Base-by-base conservation (phyloP, 495 filamentous ascomycete genomes). In the Hyphodiscus hymeniophilus region DNA sequence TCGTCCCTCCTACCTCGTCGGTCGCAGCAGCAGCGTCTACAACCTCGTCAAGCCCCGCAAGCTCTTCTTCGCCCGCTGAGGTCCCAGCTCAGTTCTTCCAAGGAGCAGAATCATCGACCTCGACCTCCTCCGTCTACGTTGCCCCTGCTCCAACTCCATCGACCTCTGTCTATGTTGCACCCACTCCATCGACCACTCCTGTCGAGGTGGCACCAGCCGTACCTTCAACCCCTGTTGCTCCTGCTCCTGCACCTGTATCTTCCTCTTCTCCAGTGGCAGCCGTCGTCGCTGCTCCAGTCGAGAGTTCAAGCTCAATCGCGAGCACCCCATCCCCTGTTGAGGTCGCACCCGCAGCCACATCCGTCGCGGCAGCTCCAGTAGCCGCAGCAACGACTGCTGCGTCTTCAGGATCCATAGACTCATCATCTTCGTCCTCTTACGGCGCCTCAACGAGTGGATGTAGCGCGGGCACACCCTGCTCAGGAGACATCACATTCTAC, bases 31-130 rank as follows among this genome's bases (percentile, higher is more conserved):
- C 69, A 48, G 52, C 56, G 28, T 54, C 71, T 52, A 39, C 54
- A 21, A 64, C 71, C 6, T 51, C 61, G 38, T 39, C 54, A 23
- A 42, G 48, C n/a, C 18, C 55, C 2, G 45, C 60, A 39, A 38
- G 43, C 15, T 45, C 61, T n/a, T 46, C 51, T 3, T 39, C 52
- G 11, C 28, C 44, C 1, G 45, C 54, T 17, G 50, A 35, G 31
- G 42, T 35, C 16, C 16, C 68, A 1, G 68, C 53, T 38, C 60
- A 66, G 49, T 73, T 76, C 61, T 64, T 67, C 55, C 63, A 74
- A 46, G 49, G 52, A 32, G 20, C 38, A 48, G 24, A 38, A 48
- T 8, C 31, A 38, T 45, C 41, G 46, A 5, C 43, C 47, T 30
- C 47, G 7, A 22, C 35, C 34, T 41, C 57, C 2, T 10, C 38